Evolutionary conservation across 2,329 filamentous ascomycete species (phyloP), one percentile per base, ranked within the genome.

Genomic region (Colletotrichum agaves): DNA sequence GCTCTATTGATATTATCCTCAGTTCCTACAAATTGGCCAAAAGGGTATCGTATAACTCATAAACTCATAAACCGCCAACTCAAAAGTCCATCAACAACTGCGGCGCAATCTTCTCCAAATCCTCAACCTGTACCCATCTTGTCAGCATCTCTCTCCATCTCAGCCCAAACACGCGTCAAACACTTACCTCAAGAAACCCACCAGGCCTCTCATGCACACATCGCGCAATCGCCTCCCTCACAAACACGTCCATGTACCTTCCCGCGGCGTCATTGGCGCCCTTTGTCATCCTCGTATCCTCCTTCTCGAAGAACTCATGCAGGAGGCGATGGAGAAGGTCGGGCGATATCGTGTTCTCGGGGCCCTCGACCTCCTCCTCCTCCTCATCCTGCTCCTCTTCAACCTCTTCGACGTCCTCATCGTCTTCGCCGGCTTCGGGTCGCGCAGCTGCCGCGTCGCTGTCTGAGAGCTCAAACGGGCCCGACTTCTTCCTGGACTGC

Each of bases 191-290:
- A 39, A 95, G 77, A 75, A 94, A 94, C 4, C 87, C 89, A 66
- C 88, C 84, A 35, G 83, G 83, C 75, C 91, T 90, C 82, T 93
- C 91, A 66, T 89, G 88, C 10, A 90, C 88, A 43, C 93, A 90
- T 75, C 95, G 82, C 15, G 93, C 93, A 76, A 98, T 89, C 1
- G 93, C 93, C 81, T 98, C 95, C 69, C 92, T 86, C 60, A 97
- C 91, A 80, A 98, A 98, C 0, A 95, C 88, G 78, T 98, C 93
- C 78, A 98, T 86, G 77, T 98, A 98, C 80, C 91, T 93, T 13
- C 89, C 91, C 66, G 94, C 87, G 1, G 94, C 87, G 6, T 82
- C 85, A 76, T 94, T 93, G 4, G 93, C 93, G 74, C 94, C 92
- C 73, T 88, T 90, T 7, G 90, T 90, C 71, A 97, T 89, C 72